Conservation (phyloP, 306 rosid species). For the Sicyos baderoa region DNA sequence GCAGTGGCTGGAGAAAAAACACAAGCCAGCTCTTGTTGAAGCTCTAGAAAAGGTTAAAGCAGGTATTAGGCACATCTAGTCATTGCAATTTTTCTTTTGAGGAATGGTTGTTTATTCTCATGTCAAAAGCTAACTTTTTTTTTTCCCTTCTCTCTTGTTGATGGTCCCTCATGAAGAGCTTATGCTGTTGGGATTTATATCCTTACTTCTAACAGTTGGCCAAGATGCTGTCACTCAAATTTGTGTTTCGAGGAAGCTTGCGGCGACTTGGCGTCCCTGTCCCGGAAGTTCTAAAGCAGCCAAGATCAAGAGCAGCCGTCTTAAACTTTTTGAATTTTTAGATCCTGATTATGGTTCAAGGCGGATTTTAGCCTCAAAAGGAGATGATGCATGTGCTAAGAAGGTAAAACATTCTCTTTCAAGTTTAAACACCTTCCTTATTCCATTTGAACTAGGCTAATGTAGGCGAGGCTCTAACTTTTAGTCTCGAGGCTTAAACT, state of each 20-base stretch:
- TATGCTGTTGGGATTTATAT: conserved; percentile 68
- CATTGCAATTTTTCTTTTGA: no score
- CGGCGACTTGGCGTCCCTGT: conserved; percentile 58
- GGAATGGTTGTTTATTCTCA: background rate
- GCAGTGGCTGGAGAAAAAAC: conserved; percentile 39
- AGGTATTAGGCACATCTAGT: conserved; percentile 27
- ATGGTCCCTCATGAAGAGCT: conserved; percentile 43
- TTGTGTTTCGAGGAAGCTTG: conserved; percentile 38
- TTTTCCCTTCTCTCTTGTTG: conserved; percentile 8
- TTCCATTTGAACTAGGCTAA: background rate
- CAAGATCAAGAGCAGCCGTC: background rate
- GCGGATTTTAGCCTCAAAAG: conserved; percentile 32
- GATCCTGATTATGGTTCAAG: conserved; percentile 23
- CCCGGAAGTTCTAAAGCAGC: background rate
- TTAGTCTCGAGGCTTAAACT: no score
- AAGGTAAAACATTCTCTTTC: conserved; percentile 22
- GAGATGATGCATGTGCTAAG: conserved; percentile 30
- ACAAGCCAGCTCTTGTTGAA: conserved; percentile 54
- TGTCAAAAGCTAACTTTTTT: conserved; percentile 16
- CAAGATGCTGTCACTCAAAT: conserved; percentile 29
- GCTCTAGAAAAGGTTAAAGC: conserved; percentile 66
- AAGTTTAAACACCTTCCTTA: background rate
- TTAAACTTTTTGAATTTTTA: conserved; percentile 27
- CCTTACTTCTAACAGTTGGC: conserved; percentile 40
- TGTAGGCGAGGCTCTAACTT: no score